phyloP scores from a whole-genome alignment of 2,329 filamentous ascomycete species.

The Pseudopyricularia javanii region DNA sequence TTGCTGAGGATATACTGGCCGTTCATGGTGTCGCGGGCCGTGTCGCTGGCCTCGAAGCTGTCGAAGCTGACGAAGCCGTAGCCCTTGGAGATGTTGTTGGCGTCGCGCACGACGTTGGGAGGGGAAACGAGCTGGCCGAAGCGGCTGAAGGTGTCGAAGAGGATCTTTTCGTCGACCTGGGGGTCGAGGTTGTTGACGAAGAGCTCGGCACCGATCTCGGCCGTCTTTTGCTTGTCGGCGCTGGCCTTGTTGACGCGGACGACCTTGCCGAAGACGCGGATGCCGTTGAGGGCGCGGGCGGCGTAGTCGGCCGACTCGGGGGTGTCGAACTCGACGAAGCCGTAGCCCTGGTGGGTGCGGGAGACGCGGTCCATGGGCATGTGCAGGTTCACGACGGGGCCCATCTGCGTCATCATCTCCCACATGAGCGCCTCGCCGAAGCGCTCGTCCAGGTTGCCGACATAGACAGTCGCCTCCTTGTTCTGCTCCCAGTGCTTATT shows the following conservation, averaged over 20 bases:
- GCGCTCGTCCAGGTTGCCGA: conserved; percentile 96
- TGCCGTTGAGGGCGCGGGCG: conserved; percentile 90
- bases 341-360: conserved; percentile 92
- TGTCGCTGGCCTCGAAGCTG: conserved; percentile 87
- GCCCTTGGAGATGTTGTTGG: conserved; percentile 78
- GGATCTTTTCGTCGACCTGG: conserved; percentile 88
- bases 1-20: conserved; percentile 96
- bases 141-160: conserved; percentile 87
- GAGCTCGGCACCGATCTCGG: conserved; percentile 91
- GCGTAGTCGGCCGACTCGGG: conserved; percentile 96
- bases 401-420: conserved; percentile 97
- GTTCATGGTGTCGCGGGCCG: conserved; percentile 84
- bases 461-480: conserved; percentile 95
- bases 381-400: conserved; percentile 95
- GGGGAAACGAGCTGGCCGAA: conserved; percentile 77
- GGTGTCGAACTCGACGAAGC: conserved; percentile 95
- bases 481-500: conserved; percentile 67
- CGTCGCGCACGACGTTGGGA: conserved; percentile 87
- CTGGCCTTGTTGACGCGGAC: conserved; percentile 89
- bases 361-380: conserved; percentile 97
- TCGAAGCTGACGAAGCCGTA: conserved; percentile 93
- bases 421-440: conserved; percentile 82
- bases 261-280: conserved; percentile 85
- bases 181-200: conserved; percentile 93
- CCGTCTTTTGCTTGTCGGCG: conserved; percentile 86